Conservation (phyloP, 2,329 filamentous ascomycete species). For the Penicillium sp. region DNA sequence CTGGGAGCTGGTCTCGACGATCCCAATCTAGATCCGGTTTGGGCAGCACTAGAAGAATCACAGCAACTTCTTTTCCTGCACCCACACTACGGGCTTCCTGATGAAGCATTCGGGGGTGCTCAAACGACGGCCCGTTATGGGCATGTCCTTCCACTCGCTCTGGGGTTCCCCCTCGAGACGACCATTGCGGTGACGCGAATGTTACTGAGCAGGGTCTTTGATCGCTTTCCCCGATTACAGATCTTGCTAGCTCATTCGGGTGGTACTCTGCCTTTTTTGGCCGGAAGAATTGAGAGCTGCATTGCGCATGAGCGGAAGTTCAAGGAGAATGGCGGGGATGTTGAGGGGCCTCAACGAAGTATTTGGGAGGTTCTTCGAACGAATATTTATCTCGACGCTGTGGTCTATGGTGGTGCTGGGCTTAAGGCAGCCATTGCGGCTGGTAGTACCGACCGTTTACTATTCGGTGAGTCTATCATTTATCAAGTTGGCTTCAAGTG, state of each 20-base stretch:
- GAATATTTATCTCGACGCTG: constrained; percentile 83
- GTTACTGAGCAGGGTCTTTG: constrained; percentile 85
- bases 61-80: constrained; percentile 78
- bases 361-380: constrained; percentile 69
- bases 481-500: background rate
- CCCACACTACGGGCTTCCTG: constrained; percentile 87
- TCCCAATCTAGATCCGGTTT: constrained; percentile 70
- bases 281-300: constrained; percentile 85
- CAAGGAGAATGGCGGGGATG: constrained; percentile 63
- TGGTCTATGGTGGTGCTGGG: constrained; percentile 59
- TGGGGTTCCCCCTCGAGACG: constrained; percentile 91
- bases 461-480: constrained; percentile 40
- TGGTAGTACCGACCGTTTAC: constrained; percentile 46
- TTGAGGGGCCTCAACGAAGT: constrained; percentile 62
- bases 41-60: constrained; percentile 68
- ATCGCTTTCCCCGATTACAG: constrained; percentile 68
- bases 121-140: constrained; percentile 73
- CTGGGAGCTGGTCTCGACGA: constrained; percentile 83
- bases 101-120: constrained; percentile 79
- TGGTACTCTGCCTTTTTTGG: constrained; percentile 85
- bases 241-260: constrained; percentile 87
- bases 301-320: constrained; percentile 81
- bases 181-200: constrained; percentile 88
- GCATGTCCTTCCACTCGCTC: constrained; percentile 80
- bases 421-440: constrained; percentile 79